A percentile compares a stretch with the other conserved stretches of the same genome.
Evolutionary conservation across 768 basidiomycete species (phyloP).

Genomic region (Multifurca ochricompacta): DNA sequence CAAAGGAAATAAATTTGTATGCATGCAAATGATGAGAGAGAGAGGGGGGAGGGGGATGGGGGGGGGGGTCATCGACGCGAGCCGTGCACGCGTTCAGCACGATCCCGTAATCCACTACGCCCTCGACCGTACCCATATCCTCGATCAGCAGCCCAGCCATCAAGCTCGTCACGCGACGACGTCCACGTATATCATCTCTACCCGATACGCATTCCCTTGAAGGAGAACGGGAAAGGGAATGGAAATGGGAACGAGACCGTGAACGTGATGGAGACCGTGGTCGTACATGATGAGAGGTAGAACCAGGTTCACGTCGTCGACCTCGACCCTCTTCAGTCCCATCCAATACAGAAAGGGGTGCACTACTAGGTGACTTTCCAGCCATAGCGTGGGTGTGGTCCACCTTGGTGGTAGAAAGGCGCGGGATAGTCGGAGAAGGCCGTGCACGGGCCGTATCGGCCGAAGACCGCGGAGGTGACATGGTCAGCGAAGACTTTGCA

Average conservation of each 20-base stretch:
- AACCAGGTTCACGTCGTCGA: slow-evolving; percentile 9
- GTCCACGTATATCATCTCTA: slow-evolving; percentile 9
- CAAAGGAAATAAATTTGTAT: too few relatives aligned
- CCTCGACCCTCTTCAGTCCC: slow-evolving; percentile 11
- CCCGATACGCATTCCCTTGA: background rate
- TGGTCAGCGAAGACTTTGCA: slow-evolving; percentile 8
- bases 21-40: background rate
- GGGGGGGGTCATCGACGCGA: background rate
- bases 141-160: slow-evolving; percentile 15
- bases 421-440: slow-evolving; percentile 14
- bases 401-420: slow-evolving; percentile 9
- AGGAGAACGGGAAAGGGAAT: background rate
- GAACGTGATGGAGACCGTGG: slow-evolving; percentile 2
- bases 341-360: background rate
- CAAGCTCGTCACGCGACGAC: slow-evolving; percentile 15
- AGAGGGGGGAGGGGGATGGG: background rate
- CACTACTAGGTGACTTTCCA: slow-evolving; percentile 11
- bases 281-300: slow-evolving; percentile 9
- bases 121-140: slow-evolving; percentile 17
- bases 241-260: slow-evolving; percentile 1
- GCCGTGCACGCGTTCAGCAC: slow-evolving; percentile 1
- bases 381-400: slow-evolving; percentile 16
- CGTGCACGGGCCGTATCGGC: slow-evolving; percentile 10
- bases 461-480: slow-evolving; percentile 19
- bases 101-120: slow-evolving; percentile 18